A percentile compares a stretch with the other conserved stretches of the same genome.
phyloP scores from a whole-genome alignment of 768 basidiomycete species.

The Tricholomella constricta region DNA sequence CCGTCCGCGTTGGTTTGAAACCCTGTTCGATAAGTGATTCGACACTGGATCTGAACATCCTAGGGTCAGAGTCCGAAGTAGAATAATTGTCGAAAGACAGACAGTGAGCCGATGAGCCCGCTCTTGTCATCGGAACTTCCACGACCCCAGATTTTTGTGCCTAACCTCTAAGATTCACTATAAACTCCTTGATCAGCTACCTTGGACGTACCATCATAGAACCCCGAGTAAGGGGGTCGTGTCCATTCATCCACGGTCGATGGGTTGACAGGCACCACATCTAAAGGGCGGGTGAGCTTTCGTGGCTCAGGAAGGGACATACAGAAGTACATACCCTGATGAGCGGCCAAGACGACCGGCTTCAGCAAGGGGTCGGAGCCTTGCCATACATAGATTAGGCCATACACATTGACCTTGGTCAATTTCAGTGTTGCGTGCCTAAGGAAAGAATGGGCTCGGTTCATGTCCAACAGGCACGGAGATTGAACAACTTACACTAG shows the following conservation, averaged over 20 bases:
- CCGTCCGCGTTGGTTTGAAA: slow-evolving; percentile 63
- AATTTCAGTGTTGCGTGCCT: slow-evolving; percentile 61
- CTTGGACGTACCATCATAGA: slow-evolving; percentile 50
- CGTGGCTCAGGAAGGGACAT: slow-evolving; percentile 33
- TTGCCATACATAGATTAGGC: slow-evolving; percentile 70
- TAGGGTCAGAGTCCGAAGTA: not conserved
- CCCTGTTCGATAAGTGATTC: slow-evolving; percentile 65
- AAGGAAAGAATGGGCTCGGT: slow-evolving; percentile 41
- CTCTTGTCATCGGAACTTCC: slow-evolving; percentile 78
- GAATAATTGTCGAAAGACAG: slow-evolving; percentile 11
- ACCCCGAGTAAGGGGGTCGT: slow-evolving; percentile 60
- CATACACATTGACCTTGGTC: slow-evolving; percentile 77
- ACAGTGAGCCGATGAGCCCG: slow-evolving; percentile 71
- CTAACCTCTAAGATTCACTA: slow-evolving; percentile 19
- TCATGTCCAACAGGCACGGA: not conserved
- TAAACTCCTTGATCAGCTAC: slow-evolving; percentile 50
- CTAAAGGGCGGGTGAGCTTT: slow-evolving; percentile 26
- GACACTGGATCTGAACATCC: slow-evolving; percentile 44
- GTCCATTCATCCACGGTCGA: slow-evolving; percentile 51
- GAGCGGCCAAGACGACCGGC: slow-evolving; percentile 66
- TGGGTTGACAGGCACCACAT: slow-evolving; percentile 64
- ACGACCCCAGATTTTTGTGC: slow-evolving; percentile 70
- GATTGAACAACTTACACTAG: slow-evolving; percentile 49
- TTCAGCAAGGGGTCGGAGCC: slow-evolving; percentile 62
- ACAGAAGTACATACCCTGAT: slow-evolving; percentile 51